Evolutionary conservation across 179 eudicot species (phyloP).

Genomic region (Silene coronaria): DNA sequence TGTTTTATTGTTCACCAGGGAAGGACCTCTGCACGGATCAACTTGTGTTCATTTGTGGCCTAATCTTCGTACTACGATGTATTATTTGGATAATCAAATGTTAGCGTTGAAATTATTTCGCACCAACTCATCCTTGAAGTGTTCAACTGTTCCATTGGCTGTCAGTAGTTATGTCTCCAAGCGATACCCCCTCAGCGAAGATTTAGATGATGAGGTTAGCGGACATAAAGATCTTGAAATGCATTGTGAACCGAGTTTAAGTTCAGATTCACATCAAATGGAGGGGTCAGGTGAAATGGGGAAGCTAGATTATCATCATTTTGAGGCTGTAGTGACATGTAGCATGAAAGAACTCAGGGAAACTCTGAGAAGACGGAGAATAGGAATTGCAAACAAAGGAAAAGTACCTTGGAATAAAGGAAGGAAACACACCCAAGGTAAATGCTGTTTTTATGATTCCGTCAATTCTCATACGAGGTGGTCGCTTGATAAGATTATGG

Average conservation of each 20-base stretch:
- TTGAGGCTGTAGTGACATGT: constrained; percentile 17
- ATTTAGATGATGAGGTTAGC: constrained; percentile 13
- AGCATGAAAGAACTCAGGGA: constrained; percentile 37
- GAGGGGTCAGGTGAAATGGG: constrained; percentile 18
- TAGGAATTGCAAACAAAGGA: constrained; percentile 72
- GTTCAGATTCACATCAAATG: constrained; percentile 16
- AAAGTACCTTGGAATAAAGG: constrained; percentile 89
- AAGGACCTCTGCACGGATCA: constrained; percentile 11
- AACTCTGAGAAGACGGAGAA: constrained; percentile 46
- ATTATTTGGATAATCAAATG: constrained; percentile 24
- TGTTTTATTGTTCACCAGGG: constrained; percentile 18
- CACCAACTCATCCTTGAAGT: constrained; percentile 27
- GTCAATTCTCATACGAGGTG: too few relatives aligned
- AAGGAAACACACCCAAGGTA: constrained; percentile 65
- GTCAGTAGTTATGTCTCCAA: constrained; percentile 21
- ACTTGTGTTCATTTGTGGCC: constrained; percentile 25
- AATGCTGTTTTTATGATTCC: too few relatives aligned
- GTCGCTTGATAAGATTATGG: too few relatives aligned
- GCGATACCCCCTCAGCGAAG: constrained; percentile 25
- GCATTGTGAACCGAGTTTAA: constrained; percentile 20
- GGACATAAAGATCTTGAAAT: constrained; percentile 20
- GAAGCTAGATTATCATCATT: constrained; percentile 17
- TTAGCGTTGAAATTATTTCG: constrained; percentile 13
- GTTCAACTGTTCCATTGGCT: constrained; percentile 23
- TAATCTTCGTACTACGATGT: constrained; percentile 22